A percentile compares a stretch with the other conserved stretches of the same genome.
Conservation (phyloP, 306 rosid species). For the Lathyrus sativus region DNA sequence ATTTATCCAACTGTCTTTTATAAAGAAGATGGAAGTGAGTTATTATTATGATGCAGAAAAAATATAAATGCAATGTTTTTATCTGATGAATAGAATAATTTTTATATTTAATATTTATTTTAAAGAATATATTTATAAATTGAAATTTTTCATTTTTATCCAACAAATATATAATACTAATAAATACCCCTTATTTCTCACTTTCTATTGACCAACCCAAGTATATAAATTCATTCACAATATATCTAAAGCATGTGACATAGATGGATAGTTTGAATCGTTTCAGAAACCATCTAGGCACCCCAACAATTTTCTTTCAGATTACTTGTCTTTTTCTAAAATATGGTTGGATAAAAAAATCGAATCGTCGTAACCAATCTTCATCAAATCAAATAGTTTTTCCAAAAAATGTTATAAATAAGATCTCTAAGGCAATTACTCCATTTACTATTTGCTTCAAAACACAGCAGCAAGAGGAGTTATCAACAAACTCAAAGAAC, state of each 20-base stretch:
- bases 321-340: slow-evolving; percentile 37
- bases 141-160: too few species aligned
- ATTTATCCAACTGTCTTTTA: too few species aligned
- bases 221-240: background rate
- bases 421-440: slow-evolving; percentile 13
- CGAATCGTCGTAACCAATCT: background rate
- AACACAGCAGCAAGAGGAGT: slow-evolving; percentile 20
- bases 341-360: background rate
- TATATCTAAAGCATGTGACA: background rate
- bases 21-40: too few species aligned
- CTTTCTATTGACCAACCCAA: too few species aligned
- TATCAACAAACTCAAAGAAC: slow-evolving; percentile 21
- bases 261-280: slow-evolving; percentile 30
- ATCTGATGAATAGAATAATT: too few species aligned
- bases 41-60: too few species aligned
- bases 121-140: too few species aligned
- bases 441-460: slow-evolving; percentile 14
- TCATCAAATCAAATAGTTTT: background rate
- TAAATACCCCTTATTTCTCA: too few species aligned
- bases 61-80: too few species aligned
- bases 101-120: too few species aligned
- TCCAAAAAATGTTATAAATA: slow-evolving; percentile 34
- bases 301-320: slow-evolving; percentile 25
- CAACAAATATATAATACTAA: too few species aligned
- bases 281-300: background rate